These are phyloP conservation scores for Gardenia jasminoides DNA, from an alignment of 257 asterid genomes.

Conservation along the genomic window DNA sequence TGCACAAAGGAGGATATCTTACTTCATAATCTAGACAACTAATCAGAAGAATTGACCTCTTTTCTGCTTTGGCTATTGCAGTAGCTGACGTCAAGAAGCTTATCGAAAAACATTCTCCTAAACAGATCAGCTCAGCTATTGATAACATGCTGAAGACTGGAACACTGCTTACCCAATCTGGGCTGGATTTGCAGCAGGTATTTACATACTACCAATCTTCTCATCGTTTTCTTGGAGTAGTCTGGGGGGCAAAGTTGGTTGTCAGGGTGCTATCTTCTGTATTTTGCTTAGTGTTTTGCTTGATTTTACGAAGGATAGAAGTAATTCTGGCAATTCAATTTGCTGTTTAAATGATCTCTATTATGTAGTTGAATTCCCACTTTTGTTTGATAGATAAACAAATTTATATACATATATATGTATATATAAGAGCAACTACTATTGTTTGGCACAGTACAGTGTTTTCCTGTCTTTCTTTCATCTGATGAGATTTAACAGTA, in stretches of 20 bases:
- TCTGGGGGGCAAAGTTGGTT: background rate
- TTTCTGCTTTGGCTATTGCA: conserved; percentile 41
- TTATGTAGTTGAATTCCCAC: background rate
- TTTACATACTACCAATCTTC: conserved; percentile 10
- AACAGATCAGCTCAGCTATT: conserved; percentile 62
- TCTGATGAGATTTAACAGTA: background rate
- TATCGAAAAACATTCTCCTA: conserved; percentile 58
- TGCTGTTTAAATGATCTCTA: background rate
- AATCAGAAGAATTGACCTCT: background rate
- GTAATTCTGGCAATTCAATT: background rate
- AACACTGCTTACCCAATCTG: conserved; percentile 62
- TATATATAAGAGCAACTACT: too few relatives aligned
- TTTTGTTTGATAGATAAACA: too few relatives aligned
- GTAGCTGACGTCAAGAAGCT: conserved; percentile 64
- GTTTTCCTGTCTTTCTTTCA: background rate
- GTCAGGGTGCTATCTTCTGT: background rate
- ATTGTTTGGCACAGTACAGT: background rate
- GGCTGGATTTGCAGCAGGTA: conserved; percentile 97
- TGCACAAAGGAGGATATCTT: background rate
- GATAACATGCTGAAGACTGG: conserved; percentile 92
- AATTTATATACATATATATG: too few relatives aligned
- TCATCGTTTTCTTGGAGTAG: conserved; percentile 7
- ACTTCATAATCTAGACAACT: background rate
- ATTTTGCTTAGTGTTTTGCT: background rate
- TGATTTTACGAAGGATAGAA: background rate